Conservation (phyloP, 2,329 filamentous ascomycete species). For the Paraphaeosphaeria minitans region DNA sequence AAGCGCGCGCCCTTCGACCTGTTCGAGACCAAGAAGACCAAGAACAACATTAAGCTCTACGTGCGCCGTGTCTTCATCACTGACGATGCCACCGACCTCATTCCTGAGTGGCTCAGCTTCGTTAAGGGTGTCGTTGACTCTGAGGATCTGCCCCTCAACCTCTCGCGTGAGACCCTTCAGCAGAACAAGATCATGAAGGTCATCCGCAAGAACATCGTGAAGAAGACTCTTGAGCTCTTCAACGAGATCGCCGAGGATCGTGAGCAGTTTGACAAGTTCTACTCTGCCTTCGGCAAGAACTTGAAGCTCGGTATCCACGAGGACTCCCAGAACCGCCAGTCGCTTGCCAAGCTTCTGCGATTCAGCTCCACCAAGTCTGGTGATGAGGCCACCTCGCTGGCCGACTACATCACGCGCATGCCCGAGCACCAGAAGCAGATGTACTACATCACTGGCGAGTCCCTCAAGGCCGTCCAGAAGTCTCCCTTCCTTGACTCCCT, state of each 20-base stretch:
- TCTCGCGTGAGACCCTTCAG: slow-evolving; percentile 99
- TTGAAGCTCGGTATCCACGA: slow-evolving; percentile 99
- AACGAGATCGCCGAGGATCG: slow-evolving; percentile 98
- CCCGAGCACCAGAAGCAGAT: slow-evolving; percentile 99
- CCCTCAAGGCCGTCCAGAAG: slow-evolving; percentile 95
- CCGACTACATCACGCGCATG: slow-evolving; percentile 99
- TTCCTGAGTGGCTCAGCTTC: slow-evolving; percentile 99
- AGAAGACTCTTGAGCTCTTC: slow-evolving; percentile 99
- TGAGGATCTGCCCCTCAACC: slow-evolving; percentile 98
- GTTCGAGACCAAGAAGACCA: slow-evolving; percentile 99
- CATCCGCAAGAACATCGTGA: slow-evolving; percentile 99
- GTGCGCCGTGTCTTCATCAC: slow-evolving; percentile 99
- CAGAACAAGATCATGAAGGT: slow-evolving; percentile 99
- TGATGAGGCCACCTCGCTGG: slow-evolving; percentile 90
- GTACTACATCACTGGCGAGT: slow-evolving; percentile 99
- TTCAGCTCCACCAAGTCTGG: slow-evolving; percentile 99
- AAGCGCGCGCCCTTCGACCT: slow-evolving; percentile 99
- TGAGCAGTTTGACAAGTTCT: slow-evolving; percentile 99
- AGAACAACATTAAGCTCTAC: slow-evolving; percentile 99
- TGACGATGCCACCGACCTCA: slow-evolving; percentile 97
- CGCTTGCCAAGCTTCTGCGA: slow-evolving; percentile 96
- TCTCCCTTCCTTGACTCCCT: slow-evolving; percentile 98
- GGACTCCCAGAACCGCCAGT: slow-evolving; percentile 93
- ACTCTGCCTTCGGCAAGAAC: slow-evolving; percentile 99
- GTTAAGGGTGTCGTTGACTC: slow-evolving; percentile 99